phyloP scores from a whole-genome alignment of 139 green algal species.

The Spirogloea muscicola region DNA sequence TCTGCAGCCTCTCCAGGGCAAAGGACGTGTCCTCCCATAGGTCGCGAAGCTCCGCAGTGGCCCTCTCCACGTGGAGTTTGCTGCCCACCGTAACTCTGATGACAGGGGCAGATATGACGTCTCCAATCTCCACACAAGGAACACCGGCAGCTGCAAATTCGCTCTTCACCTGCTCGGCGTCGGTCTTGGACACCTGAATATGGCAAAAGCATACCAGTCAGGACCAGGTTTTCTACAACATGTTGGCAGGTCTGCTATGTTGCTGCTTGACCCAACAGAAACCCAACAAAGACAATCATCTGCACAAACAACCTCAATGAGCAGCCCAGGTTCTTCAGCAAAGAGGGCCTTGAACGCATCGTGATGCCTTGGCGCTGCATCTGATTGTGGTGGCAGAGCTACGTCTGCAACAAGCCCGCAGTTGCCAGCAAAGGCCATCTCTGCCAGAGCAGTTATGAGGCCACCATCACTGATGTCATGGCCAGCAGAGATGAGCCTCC shows the following conservation, averaged over 20 bases:
- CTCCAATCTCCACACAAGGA: constrained; percentile 63
- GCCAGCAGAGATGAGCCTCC: constrained; percentile 69
- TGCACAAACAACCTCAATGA: constrained; percentile 80
- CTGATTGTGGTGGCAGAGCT: constrained; percentile 21
- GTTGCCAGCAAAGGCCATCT: constrained; percentile 86
- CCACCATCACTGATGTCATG: constrained; percentile 96
- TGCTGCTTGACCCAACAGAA: not conserved
- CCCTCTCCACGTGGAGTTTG: constrained; percentile 43
- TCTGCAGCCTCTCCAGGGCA: constrained; percentile 81
- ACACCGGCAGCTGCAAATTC: constrained; percentile 72
- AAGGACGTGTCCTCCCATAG: constrained; percentile 94
- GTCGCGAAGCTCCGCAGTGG: constrained; percentile 66
- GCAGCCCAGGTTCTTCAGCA: constrained; percentile 91
- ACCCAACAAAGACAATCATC: not conserved
- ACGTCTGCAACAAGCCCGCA: constrained; percentile 69
- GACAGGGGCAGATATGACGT: constrained; percentile 7
- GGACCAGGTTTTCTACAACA: too few species aligned
- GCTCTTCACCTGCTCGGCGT: constrained; percentile 58
- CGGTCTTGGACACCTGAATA: constrained; percentile 9
- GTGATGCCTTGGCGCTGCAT: too few species aligned
- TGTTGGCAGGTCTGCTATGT: too few species aligned
- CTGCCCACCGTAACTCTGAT: constrained; percentile 64
- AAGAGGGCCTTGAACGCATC: constrained; percentile 71
- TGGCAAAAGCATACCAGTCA: too few species aligned
- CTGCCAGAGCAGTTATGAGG: constrained; percentile 73